phyloP scores from a whole-genome alignment of 495 filamentous ascomycete species.

The Alectoria sarmentosa region DNA sequence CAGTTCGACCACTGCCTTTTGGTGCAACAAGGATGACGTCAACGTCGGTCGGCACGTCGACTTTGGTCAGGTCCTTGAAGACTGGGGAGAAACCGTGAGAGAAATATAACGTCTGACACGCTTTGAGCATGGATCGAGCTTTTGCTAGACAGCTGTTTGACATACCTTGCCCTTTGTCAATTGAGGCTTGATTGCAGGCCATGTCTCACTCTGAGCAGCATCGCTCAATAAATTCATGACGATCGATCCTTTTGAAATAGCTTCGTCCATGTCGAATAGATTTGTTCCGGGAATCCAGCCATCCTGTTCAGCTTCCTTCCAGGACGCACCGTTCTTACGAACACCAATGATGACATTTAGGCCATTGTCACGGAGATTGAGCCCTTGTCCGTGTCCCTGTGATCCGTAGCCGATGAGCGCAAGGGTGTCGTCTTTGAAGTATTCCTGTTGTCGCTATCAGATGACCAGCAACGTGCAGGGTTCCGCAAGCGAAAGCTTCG shows the following conservation, averaged over 20 bases:
- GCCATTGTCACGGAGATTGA: constrained; percentile 98
- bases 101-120: too few relatives aligned
- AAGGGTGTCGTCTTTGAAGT: constrained; percentile 99
- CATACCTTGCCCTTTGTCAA: constrained; percentile 92
- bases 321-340: constrained; percentile 94
- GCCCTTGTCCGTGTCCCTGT: constrained; percentile 96
- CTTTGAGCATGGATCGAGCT: too few relatives aligned
- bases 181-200: constrained; percentile 95
- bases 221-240: constrained; percentile 98
- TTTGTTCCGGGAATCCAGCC: constrained; percentile 98
- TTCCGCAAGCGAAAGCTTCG: too few relatives aligned
- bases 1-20: constrained; percentile 97
- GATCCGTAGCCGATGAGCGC: constrained; percentile 99
- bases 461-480: background rate
- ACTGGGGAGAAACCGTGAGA: constrained; percentile 99
- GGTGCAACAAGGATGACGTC: constrained; percentile 99
- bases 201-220: constrained; percentile 96
- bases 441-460: constrained; percentile 56
- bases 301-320: constrained; percentile 94
- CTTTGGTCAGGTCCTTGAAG: constrained; percentile 99
- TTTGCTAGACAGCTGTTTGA: too few relatives aligned
- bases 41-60: constrained; percentile 88
- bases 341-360: constrained; percentile 98
- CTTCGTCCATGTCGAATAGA: constrained; percentile 94
- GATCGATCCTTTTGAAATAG: constrained; percentile 87